These are phyloP conservation scores for Metarhizium anisopliae DNA, from an alignment of 2,329 filamentous ascomycete genomes.

Conservation along the genomic window DNA sequence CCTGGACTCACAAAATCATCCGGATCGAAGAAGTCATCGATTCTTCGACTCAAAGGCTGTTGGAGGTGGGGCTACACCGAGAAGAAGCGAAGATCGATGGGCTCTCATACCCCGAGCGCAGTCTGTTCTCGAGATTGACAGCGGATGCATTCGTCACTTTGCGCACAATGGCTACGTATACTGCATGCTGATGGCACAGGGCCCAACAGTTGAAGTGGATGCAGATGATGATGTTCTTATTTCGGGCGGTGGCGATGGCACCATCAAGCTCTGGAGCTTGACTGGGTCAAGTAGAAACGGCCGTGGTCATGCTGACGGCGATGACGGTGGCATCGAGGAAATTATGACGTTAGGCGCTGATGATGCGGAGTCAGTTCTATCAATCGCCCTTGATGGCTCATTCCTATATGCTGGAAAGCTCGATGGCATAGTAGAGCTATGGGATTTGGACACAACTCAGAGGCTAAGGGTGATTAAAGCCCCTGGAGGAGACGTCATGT, in stretches of 20 bases:
- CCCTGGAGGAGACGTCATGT: constrained; percentile 74
- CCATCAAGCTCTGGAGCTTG: constrained; percentile 87
- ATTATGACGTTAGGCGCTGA: constrained; percentile 57
- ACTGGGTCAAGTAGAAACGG: constrained; percentile 12
- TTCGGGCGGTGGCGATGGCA: constrained; percentile 87
- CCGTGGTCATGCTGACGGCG: constrained; percentile 24
- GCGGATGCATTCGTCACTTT: constrained; percentile 74
- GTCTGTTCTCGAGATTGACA: constrained; percentile 68
- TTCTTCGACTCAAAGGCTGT: constrained; percentile 92
- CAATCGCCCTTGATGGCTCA: constrained; percentile 77
- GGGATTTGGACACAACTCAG: constrained; percentile 93
- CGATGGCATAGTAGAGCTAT: constrained; percentile 83
- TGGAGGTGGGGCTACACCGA: constrained; percentile 69
- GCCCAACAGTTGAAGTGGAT: constrained; percentile 56
- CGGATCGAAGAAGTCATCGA: constrained; percentile 67
- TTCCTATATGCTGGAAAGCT: constrained; percentile 89
- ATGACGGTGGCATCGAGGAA: constrained; percentile 56
- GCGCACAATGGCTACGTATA: constrained; percentile 95
- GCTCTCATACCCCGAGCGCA: constrained; percentile 42
- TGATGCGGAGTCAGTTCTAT: constrained; percentile 59
- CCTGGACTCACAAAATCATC: constrained; percentile 59
- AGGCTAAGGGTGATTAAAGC: constrained; percentile 78
- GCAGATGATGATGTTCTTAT: constrained; percentile 73
- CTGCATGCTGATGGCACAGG: constrained; percentile 81
- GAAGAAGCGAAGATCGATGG: constrained; percentile 54